Conservation (phyloP, 2,329 filamentous ascomycete genomes). For the Alternaria longipes region DNA sequence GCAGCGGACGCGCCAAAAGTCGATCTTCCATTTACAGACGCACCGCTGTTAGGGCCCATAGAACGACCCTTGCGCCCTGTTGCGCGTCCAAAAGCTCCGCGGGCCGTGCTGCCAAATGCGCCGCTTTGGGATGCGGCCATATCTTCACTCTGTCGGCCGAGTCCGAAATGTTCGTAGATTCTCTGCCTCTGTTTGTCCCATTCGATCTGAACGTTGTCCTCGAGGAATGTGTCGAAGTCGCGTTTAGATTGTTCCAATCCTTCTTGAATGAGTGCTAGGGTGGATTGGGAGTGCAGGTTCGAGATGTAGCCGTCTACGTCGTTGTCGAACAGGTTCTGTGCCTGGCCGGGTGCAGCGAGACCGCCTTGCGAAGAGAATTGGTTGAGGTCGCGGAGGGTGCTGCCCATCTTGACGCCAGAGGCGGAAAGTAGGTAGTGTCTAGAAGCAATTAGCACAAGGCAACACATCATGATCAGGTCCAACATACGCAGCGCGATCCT, state of each 20-base stretch:
- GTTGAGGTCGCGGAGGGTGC: constrained; percentile 86
- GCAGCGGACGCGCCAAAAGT: constrained; percentile 70
- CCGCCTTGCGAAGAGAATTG: constrained; percentile 75
- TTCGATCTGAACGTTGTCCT: constrained; percentile 93
- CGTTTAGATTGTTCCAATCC: constrained; percentile 87
- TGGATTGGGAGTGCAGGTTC: constrained; percentile 88
- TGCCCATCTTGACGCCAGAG: constrained; percentile 88
- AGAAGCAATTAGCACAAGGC: constrained; percentile 24
- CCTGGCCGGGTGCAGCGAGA: constrained; percentile 62
- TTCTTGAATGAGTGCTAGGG: constrained; percentile 88
- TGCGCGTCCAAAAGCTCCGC: constrained; percentile 64
- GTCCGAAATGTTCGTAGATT: constrained; percentile 96
- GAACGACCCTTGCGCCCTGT: constrained; percentile 53
- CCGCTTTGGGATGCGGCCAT: constrained; percentile 50
- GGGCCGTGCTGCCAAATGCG: constrained; percentile 45
- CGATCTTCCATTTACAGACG: constrained; percentile 46
- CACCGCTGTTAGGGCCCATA: constrained; percentile 48
- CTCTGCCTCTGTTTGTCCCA: constrained; percentile 93
- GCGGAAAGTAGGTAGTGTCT: constrained; percentile 93
- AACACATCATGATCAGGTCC: background rate
- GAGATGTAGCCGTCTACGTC: constrained; percentile 77
- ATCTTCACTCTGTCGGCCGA: constrained; percentile 62
- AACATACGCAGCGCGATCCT: constrained; percentile 62
- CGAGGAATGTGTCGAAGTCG: constrained; percentile 92
- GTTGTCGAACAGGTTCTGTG: constrained; percentile 58